Base-by-base conservation (phyloP, 495 filamentous ascomycete genomes). In the Cryomyces minteri region DNA sequence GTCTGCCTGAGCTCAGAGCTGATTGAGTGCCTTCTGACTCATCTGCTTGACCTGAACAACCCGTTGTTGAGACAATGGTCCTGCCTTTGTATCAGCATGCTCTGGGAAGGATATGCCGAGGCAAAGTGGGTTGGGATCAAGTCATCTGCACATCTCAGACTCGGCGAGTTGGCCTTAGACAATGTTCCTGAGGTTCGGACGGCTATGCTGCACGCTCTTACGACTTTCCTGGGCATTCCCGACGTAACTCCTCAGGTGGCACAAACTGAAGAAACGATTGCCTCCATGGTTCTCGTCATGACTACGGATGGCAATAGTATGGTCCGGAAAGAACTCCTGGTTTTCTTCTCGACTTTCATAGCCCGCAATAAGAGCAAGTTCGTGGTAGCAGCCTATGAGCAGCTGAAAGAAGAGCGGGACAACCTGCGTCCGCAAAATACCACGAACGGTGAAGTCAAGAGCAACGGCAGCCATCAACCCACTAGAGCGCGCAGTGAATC, bases 91-190 rank as follows among this genome's bases (percentile, higher is more conserved):
- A 77, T 99, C 34, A 94, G 88, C 57, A 88, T 94, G 66, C 71
- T 99, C 5, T 99, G 92, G 88, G 72, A 72, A 32, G 82, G 92
- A 57, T 81, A 82, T 43, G 74, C 86, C 0, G 87, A 94, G 50
- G 88, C 86, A 2, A 96, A 95, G 58, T 94, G 86, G 85, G 73
- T 80, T 57, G 90, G 85, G 12, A 93, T 96, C 48, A 69, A 83
- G 40, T 82, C 79, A 53, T 71, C 74, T 48, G 90, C 88, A 6
- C 83, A 84, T 33, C 63, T 75, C 41, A 78, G 82, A 51, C 72
- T 99, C 0, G 82, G 80, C 37, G 76, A 77, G 40, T 70, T 94
- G 31, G 81, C 80, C 44, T 77, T 79, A n/a, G 90, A 99, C 55
- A 76, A 77, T 18, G 85, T 86, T 37, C 83, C 87, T n/a, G 90